Base-by-base conservation (phyloP, 1,284 basidiomycete genomes). In the Rhodotorula sp. region DNA sequence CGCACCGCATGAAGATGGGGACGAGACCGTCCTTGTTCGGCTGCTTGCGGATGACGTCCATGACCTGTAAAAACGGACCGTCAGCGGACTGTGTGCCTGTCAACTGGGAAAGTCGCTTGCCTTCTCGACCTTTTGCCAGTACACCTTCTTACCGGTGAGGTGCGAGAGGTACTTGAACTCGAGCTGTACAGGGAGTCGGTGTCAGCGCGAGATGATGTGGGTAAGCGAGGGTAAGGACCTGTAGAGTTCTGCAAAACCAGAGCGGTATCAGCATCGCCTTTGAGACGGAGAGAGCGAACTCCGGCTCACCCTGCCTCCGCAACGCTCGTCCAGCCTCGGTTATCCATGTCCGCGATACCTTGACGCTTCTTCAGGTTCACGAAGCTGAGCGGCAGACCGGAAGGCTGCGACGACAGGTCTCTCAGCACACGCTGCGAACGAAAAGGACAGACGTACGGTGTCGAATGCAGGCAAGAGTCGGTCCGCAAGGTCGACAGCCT, bases 101-200 rank as follows among this genome's bases (percentile, higher is more conserved):
- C 9, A 11, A 17, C 46, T 10, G 2, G n/a, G 11, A 10, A 39
- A 4, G 11, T 10, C 4, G 34, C 59, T 15, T 49, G 89, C 91
- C 76, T 84, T 85, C 79, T 95, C 93, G 1, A 85, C 92, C 65
- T 88, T 88, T 60, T 85, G 82, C 93, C 93, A 96, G 78, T 91
- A 97, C 4, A 82, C 81, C 17, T 85, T 84, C 64, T 95, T 86
- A 8, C 86, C 89, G 0, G 90, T 93, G 59, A 95, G 80, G 71
- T 89, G 82, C 52, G 87, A 87, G n/a, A 98, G 84, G 78, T 96
- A 95, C 76, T 90, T 89, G 80, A 97, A 88, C 81, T 95, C 94
- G 32, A 96, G 85, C 79, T 94, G 92, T 34, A 93, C 2, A 65
- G 63, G 34, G 29, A 8, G 3, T 4, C 30, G 29, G 30, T n/a